Percentiles rank a stretch among this genome's conserved stretches.
Evolutionary conservation across 768 basidiomycete species (phyloP).

Genomic region (Tylopilus plumbeoviolaceoides): DNA sequence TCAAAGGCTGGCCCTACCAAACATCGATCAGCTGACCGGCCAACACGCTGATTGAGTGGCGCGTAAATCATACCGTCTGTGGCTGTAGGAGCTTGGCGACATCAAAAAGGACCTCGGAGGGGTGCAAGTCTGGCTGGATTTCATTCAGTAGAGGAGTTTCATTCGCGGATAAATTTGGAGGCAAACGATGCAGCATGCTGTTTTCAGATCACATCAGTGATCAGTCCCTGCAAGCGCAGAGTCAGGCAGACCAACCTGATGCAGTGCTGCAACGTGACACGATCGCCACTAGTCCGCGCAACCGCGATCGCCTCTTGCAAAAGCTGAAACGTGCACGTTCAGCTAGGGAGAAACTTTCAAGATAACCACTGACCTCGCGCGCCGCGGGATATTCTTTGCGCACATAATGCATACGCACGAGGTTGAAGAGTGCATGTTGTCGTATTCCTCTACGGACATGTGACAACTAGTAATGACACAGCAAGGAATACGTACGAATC

Average conservation of each 20-base stretch:
- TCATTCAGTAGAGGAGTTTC: conserved; percentile 59
- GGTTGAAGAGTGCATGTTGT: conserved; percentile 73
- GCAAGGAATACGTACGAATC: conserved; percentile 60
- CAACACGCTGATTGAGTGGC: neutral
- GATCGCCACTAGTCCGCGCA: conserved; percentile 71
- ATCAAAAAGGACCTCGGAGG: conserved; percentile 73
- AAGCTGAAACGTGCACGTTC: conserved; percentile 40
- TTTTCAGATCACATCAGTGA: conserved; percentile 9
- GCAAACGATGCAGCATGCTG: conserved; percentile 72
- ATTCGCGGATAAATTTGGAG: conserved; percentile 35
- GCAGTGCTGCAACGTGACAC: conserved; percentile 71
- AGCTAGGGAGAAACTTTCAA: neutral
- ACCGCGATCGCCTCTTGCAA: conserved; percentile 74
- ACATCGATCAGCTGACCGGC: conserved; percentile 10
- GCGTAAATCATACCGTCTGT: conserved; percentile 43
- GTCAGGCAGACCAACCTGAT: conserved; percentile 49
- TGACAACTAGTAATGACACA: neutral
- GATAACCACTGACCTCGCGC: conserved; percentile 46
- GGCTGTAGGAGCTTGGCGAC: conserved; percentile 72
- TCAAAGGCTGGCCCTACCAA: conserved; percentile 64
- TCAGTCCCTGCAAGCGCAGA: conserved; percentile 3
- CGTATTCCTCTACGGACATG: conserved; percentile 56
- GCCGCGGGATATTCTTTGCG: conserved; percentile 66
- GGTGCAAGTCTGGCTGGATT: conserved; percentile 71
- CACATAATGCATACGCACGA: conserved; percentile 75